phyloP scores from a whole-genome alignment of 192 early-diverging fungal genomes.

The Chytriomyces sp. region DNA sequence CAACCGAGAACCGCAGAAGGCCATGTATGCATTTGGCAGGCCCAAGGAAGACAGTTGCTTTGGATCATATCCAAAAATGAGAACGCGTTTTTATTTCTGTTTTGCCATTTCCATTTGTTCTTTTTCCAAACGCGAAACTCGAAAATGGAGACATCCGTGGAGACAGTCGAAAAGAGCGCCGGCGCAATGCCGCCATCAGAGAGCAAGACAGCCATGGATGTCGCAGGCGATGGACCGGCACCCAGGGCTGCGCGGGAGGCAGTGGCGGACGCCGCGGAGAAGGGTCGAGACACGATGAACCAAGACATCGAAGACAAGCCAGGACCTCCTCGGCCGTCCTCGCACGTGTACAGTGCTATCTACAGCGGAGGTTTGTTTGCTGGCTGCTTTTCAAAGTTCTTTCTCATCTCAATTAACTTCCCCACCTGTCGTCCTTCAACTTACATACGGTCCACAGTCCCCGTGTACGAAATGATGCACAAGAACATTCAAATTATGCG shows the following conservation, averaged over 20 bases:
- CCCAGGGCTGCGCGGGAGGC: neutral
- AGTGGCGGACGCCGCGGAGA: neutral
- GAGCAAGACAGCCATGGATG: neutral
- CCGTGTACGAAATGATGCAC: conserved; percentile 81
- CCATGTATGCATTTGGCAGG: no score
- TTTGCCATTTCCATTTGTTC: no score
- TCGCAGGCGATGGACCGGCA: neutral
- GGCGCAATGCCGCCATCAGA: neutral
- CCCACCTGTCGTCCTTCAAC: no score
- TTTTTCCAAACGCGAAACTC: no score
- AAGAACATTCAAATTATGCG: conserved; percentile 75
- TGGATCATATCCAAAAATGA: no score
- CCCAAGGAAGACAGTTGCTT: no score
- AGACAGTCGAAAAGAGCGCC: neutral
- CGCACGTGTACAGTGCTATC: conserved; percentile 48
- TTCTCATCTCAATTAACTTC: no score
- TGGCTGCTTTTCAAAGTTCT: no score
- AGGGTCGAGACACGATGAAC: neutral
- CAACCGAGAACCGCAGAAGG: no score
- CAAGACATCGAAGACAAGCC: neutral
- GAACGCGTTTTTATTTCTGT: no score
- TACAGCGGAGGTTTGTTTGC: conserved; percentile 37
- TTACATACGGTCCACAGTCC: conserved; percentile 10
- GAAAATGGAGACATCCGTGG: neutral
- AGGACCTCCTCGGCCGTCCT: conserved; percentile 1